Percentiles rank a stretch among this genome's conserved stretches.
Conservation (phyloP, 73 alveolate genomes). For the Paramecium octaurelia region DNA sequence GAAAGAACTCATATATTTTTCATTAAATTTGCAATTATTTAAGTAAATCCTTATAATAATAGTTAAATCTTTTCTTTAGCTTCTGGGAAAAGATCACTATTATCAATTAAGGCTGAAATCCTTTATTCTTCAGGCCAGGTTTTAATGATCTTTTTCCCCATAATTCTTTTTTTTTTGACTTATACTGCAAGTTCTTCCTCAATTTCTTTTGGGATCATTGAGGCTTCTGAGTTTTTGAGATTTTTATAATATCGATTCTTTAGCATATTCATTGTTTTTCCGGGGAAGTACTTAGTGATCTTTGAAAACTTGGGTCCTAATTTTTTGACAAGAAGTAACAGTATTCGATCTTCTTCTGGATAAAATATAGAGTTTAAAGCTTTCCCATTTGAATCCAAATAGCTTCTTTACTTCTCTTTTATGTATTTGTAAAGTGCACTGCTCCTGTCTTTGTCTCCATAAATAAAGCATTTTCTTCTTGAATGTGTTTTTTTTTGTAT, state of each 20-base stretch:
- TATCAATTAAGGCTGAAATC: background rate
- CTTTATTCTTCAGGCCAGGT: background rate
- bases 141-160: background rate
- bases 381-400: background rate
- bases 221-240: background rate
- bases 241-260: constrained; percentile 14
- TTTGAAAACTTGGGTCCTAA: constrained; percentile 9
- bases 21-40: background rate
- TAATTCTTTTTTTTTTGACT: background rate
- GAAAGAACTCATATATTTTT: background rate
- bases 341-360: constrained; percentile 22
- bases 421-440: background rate
- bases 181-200: background rate
- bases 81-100: background rate
- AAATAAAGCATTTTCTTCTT: background rate
- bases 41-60: background rate
- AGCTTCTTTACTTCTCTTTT: background rate
- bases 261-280: background rate
- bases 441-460: background rate
- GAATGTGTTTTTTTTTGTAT: background rate
- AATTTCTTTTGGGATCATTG: background rate
- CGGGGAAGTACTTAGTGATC: background rate
- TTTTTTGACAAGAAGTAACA: background rate
- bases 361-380: background rate
- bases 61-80: background rate